These are phyloP conservation scores for Celoporthe dispersa DNA, from an alignment of 2,329 filamentous ascomycete species.

Conservation along the genomic window DNA sequence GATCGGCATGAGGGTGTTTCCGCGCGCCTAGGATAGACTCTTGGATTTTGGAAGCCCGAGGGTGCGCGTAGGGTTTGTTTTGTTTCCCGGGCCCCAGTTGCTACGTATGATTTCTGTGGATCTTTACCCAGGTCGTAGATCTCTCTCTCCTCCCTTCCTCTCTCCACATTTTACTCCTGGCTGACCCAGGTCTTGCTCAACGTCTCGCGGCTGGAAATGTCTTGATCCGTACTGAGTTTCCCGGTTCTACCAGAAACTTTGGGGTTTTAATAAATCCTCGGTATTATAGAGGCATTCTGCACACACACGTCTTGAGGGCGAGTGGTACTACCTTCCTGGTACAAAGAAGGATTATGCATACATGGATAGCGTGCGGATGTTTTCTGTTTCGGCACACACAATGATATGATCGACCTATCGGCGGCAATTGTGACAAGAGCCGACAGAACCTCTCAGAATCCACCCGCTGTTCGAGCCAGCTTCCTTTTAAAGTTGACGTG, in stretches of 20 bases:
- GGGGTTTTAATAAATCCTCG: background rate
- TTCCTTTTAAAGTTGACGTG: slow-evolving; percentile 11
- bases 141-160: background rate
- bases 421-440: background rate
- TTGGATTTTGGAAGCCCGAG: background rate
- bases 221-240: background rate
- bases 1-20: slow-evolving; percentile 2
- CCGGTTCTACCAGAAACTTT: background rate
- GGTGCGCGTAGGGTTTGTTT: background rate
- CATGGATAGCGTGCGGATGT: background rate
- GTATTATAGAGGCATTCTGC: background rate
- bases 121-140: background rate
- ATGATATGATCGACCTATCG: background rate
- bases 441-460: slow-evolving; percentile 1
- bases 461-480: background rate
- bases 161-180: background rate
- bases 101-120: background rate
- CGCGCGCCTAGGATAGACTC: background rate
- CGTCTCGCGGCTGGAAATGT: background rate
- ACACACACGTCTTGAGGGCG: background rate
- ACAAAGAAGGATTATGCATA: background rate
- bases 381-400: background rate
- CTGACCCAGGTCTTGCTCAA: background rate
- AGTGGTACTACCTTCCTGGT: slow-evolving; percentile 6
- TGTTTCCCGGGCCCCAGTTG: background rate